Evolutionary conservation across 2,329 filamentous ascomycete genomes (phyloP), one percentile per base, ranked within the genome.

Genomic region (Piedraia hortae): DNA sequence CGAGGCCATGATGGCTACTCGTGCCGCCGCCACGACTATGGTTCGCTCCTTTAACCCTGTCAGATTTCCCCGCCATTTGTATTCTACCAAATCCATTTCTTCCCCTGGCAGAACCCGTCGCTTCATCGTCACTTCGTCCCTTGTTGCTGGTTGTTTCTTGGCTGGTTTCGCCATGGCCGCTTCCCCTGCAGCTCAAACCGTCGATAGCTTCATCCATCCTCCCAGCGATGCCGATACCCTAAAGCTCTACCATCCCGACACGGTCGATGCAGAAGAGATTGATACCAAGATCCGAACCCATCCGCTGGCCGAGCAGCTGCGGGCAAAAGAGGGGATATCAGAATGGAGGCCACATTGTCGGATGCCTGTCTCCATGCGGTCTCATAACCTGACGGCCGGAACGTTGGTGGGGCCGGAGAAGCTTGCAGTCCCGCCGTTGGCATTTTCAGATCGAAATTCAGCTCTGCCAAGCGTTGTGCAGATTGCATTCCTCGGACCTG

Each of bases 311-410:
- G 42, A 54, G n/a, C 52, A 59, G 18, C 53, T 93, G 21, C 68
- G 80, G 20, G 45, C 47, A 10, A 56, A 72, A 34, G 52, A 64
- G 1, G 59, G 60, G 12, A 71, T 69, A 44, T 58, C 52, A 15
- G 78, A 89, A 44, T 69, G 70, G 15, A 62, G 85, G 18, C 82
- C 82, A 6, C 77, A 90, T 41, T 52, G 91, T 41, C 85, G 80
- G 46, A 71, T 91, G 38, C 78, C 82, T 0, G 51, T 55, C 12
- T 45, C 55, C 3, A 57, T 77, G 43, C 63, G 72, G 17, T 46
- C 48, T 3, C 66, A 75, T 41, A 89, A 69, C 45, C 55, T 97
- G 23, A 93, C 80, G 0, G 75, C 61, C 14, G 75, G 75, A 4
- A 72, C 72, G 7, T 54, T 97, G 7, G 43, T 70, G 10, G 80